Evolutionary conservation across 352 stramenopile species (phyloP).

Genomic region (Globisporangium orthogonon): DNA sequence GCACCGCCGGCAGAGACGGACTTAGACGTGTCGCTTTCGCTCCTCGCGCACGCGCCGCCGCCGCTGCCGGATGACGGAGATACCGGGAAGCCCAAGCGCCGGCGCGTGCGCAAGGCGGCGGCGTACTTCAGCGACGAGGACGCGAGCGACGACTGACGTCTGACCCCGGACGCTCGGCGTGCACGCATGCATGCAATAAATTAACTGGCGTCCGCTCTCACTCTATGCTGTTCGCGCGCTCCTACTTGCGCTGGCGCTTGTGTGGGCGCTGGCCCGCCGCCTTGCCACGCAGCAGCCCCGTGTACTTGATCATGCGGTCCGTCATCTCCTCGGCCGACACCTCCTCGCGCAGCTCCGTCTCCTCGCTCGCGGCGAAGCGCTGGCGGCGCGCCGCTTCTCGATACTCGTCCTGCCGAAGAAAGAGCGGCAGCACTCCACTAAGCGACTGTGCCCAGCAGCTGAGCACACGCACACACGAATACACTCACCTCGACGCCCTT

Average conservation of each 20-base stretch:
- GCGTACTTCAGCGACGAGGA: conserved; percentile 81
- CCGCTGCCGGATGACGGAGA: neutral
- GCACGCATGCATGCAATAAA: conserved; percentile 16
- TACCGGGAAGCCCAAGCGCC: conserved; percentile 4
- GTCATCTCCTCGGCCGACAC: conserved; percentile 81
- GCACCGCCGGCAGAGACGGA: conserved; percentile 40
- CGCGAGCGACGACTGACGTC: conserved; percentile 31
- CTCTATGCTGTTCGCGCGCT: neutral
- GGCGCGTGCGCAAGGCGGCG: conserved; percentile 28
- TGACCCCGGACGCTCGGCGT: neutral
- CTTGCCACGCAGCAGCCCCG: conserved; percentile 42
- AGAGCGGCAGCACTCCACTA: neutral
- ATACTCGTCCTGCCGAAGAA: conserved; percentile 49
- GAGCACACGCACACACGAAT: neutral
- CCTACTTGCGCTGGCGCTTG: conserved; percentile 55
- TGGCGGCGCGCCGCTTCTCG: conserved; percentile 47
- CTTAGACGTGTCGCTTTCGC: conserved; percentile 51
- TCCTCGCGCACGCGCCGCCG: conserved; percentile 55
- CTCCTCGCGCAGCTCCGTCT: conserved; percentile 70
- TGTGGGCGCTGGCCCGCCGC: conserved; percentile 18
- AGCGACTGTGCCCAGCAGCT: neutral
- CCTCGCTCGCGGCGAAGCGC: conserved; percentile 54
- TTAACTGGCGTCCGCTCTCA: conserved; percentile 9
- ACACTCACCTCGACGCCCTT: conserved; percentile 52
- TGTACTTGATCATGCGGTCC: conserved; percentile 81